Base-by-base conservation (phyloP, 1,139 yeast genomes). In the Suhomyces bribrorum region DNA sequence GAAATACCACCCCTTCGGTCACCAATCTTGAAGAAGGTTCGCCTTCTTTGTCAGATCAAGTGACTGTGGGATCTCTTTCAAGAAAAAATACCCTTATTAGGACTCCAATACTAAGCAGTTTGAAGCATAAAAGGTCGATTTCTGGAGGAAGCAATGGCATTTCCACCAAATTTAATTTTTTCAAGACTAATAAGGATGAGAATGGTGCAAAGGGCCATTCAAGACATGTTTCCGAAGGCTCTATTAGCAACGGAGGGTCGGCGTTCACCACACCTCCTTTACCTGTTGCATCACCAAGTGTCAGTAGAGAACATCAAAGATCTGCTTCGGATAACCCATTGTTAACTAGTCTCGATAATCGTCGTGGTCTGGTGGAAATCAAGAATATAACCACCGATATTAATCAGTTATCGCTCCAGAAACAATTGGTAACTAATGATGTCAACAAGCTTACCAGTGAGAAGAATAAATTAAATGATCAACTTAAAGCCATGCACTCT, bases 221-320 rank as follows among this genome's bases (percentile, higher is more conserved):
- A 1, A 65, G 78, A 26, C 66, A 67, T 39, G 68, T 61, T 8
- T 69, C 74, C 32, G 77, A 71, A 26, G 69, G 76, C 4, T 65
- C 73, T 4, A 52, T 66, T 24, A 52, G 57, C 8, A 49, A 53
- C 38, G 54, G 52, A 17, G 63, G 64, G 7, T 60, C 66, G 13
- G 66, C 74, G 1, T 69, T 59, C 47, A 62, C 68, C 4, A 72
- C 79, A 0, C 78, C 79, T 4, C 77, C 79, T 13, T 55, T 74
- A 8, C 73, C 73, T 7, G 45, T 47, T 26, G 44, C 53, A 11
- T 54, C 62, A 11, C 57, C 59, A 7, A 37, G 49, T 29, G 24
- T 15, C 3, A 40, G 36, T 22, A 44, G 54, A 27, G 60, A 54
- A 7, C 75, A 65, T 44, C 59, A 60, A 24, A 64, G 77, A 39